Evolutionary conservation across 495 filamentous ascomycete species (phyloP), one percentile per base, ranked within the genome.

Genomic region (Daldinia bambusicola): DNA sequence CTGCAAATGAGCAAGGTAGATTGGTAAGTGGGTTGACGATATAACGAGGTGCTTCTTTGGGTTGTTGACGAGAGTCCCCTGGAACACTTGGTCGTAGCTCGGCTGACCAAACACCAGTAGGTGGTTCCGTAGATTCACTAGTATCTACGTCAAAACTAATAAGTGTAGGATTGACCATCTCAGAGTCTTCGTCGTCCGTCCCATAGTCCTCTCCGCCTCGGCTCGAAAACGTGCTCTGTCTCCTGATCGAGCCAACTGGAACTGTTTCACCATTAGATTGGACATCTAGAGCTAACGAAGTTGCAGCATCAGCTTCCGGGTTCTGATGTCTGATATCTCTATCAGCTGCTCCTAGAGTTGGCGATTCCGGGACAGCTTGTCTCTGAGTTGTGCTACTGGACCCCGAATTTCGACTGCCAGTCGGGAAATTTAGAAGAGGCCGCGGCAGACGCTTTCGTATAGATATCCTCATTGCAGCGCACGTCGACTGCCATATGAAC

Each of bases 81-180:
- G 67, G 55, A 57, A 76, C 63, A 57, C 79, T 85, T n/a, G 82
- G 82, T 8, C 85, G 79, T 13, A 88, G 77, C 61, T 88, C 85
- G 40, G 85, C 85, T n/a, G 85, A 84, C 85, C 85, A 88, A 4
- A 82, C 70, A n/a, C 83, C 84, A 1, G 74, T 69, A 4, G 81
- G 79, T 10, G 76, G 77, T 34, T 79, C 80, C 20, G 75, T 77
- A 0, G 79, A 75, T 50, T 85, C 83, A 43, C 80, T 82, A 7
- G 84, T 79, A 55, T 87, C 85, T 31, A 88, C 84, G 70, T 88
- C 85, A 53, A 88, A 87, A 60, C 82, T 86, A n/a, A 88, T 86
- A 1, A 88, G 70, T 0, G 85, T 86, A 3, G 84, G 78, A 59
- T 82, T 83, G 18, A 83, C 73, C 22, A 82, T 69, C 34, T 87